A percentile compares a stretch with the other conserved stretches of the same genome.
Conservation (phyloP, 768 basidiomycete species). For the Clavaria fumosa region DNA sequence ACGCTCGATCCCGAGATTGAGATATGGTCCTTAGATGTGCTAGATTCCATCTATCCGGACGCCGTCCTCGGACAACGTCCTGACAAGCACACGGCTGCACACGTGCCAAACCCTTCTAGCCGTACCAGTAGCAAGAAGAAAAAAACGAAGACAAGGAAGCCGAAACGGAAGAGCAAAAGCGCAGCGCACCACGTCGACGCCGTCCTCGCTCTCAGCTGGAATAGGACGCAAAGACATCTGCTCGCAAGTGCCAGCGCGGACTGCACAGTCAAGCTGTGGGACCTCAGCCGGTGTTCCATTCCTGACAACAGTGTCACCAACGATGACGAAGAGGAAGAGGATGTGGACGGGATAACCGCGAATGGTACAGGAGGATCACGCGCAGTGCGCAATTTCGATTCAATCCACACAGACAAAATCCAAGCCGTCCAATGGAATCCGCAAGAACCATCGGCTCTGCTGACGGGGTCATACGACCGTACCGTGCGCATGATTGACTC, state of each 20-base stretch:
- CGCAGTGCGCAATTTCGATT: conserved; percentile 72
- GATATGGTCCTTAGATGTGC: conserved; percentile 90
- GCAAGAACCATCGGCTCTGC: conserved; percentile 70
- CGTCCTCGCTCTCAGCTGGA: conserved; percentile 90
- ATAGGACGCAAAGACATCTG: conserved; percentile 74
- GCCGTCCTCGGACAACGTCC: conserved; percentile 85
- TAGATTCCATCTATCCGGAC: conserved; percentile 90
- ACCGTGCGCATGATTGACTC: conserved; percentile 93
- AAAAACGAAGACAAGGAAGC: conserved; percentile 53
- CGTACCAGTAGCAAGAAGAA: conserved; percentile 96
- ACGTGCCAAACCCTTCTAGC: conserved; percentile 64
- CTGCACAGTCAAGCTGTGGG: conserved; percentile 95
- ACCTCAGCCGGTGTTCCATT: conserved; percentile 57
- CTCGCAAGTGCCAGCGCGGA: conserved; percentile 90
- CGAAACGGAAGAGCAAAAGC: no score
- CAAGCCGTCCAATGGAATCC: conserved; percentile 95
- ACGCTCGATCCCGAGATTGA: conserved; percentile 97
- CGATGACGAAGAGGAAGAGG: conserved; percentile 37
- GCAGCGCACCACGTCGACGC: conserved; percentile 88
- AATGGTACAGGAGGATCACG: conserved; percentile 33
- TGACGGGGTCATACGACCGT: conserved; percentile 90
- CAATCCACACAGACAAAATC: conserved; percentile 81
- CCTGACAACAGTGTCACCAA: no score
- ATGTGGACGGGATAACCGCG: no score
- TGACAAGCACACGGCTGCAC: conserved; percentile 65